Conservation (phyloP, 495 filamentous ascomycete genomes). For the Penicillium taxi region DNA sequence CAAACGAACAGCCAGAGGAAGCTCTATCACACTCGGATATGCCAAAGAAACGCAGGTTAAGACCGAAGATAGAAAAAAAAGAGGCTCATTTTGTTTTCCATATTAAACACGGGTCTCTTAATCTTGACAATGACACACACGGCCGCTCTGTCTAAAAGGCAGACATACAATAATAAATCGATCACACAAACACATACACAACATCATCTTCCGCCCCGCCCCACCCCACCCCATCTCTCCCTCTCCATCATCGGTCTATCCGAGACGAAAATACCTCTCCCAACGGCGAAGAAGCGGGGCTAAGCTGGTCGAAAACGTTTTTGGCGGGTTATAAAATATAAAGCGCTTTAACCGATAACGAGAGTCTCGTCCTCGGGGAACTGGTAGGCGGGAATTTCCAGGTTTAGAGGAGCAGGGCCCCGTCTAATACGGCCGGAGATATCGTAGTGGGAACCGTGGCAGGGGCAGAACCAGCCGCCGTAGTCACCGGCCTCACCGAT, state of each 20-base stretch:
- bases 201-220: slow-evolving; percentile 15
- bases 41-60: slow-evolving; percentile 13
- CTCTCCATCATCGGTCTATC: slow-evolving; percentile 15
- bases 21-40: neutral
- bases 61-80: slow-evolving; percentile 21
- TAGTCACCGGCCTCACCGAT: slow-evolving; percentile 98
- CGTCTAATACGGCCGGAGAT: slow-evolving; percentile 94
- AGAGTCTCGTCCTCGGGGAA: slow-evolving; percentile 74
- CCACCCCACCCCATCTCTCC: slow-evolving; percentile 11
- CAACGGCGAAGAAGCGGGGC: neutral
- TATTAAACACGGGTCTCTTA: slow-evolving; percentile 43
- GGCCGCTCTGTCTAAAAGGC: slow-evolving; percentile 37
- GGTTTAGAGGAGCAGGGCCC: slow-evolving; percentile 92
- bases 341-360: slow-evolving; percentile 62
- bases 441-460: slow-evolving; percentile 99
- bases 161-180: slow-evolving; percentile 16
- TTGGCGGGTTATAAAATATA: slow-evolving; percentile 10
- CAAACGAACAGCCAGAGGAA: slow-evolving; percentile 1
- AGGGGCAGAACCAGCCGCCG: slow-evolving; percentile 99
- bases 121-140: slow-evolving; percentile 37
- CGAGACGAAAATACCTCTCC: slow-evolving; percentile 12
- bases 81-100: slow-evolving; percentile 39
- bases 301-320: slow-evolving; percentile 6
- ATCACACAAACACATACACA: slow-evolving; percentile 26
- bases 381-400: slow-evolving; percentile 87